These are phyloP conservation scores for Plantago coronopus DNA, from an alignment of 305 asterid species.

Conservation along the genomic window DNA sequence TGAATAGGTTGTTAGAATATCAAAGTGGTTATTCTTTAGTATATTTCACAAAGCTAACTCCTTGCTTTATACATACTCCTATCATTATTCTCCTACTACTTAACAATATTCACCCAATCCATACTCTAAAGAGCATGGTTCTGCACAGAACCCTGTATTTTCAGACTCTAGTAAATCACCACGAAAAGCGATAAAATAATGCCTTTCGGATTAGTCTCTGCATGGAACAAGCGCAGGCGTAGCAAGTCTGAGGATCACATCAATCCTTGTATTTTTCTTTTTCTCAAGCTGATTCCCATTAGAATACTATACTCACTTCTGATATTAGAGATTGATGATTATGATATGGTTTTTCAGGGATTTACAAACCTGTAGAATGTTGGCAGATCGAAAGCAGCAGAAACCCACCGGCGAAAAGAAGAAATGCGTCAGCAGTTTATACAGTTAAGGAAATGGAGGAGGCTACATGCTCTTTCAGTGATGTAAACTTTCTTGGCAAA, in stretches of 20 bases:
- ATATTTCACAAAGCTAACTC: slow-evolving; percentile 34
- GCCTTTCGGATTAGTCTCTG: slow-evolving; percentile 88
- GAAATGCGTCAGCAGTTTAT: slow-evolving; percentile 71
- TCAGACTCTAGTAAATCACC: slow-evolving; percentile 16
- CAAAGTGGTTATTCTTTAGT: slow-evolving; percentile 15
- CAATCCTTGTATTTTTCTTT: slow-evolving; percentile 51
- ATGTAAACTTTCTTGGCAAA: slow-evolving; percentile 76
- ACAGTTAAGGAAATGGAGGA: slow-evolving; percentile 83
- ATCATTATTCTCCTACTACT: slow-evolving; percentile 40
- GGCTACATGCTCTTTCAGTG: slow-evolving; percentile 71
- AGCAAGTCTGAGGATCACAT: slow-evolving; percentile 88
- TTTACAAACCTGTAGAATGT: slow-evolving; percentile 70
- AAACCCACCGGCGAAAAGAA: slow-evolving; percentile 62
- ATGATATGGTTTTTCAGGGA: slow-evolving; percentile 50
- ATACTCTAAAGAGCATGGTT: slow-evolving; percentile 9
- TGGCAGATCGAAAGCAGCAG: slow-evolving; percentile 68
- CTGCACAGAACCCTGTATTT: slow-evolving; percentile 11
- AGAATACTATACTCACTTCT: not conserved
- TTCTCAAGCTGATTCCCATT: slow-evolving; percentile 11
- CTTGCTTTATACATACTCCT: slow-evolving; percentile 77
- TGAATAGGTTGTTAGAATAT: slow-evolving; percentile 51
- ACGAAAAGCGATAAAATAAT: slow-evolving; percentile 29
- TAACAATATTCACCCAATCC: slow-evolving; percentile 22
- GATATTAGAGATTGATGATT: not conserved
- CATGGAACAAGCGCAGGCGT: slow-evolving; percentile 81